These are phyloP conservation scores for Exophiala sp. DNA, from an alignment of 2,329 filamentous ascomycete genomes.

Conservation along the genomic window DNA sequence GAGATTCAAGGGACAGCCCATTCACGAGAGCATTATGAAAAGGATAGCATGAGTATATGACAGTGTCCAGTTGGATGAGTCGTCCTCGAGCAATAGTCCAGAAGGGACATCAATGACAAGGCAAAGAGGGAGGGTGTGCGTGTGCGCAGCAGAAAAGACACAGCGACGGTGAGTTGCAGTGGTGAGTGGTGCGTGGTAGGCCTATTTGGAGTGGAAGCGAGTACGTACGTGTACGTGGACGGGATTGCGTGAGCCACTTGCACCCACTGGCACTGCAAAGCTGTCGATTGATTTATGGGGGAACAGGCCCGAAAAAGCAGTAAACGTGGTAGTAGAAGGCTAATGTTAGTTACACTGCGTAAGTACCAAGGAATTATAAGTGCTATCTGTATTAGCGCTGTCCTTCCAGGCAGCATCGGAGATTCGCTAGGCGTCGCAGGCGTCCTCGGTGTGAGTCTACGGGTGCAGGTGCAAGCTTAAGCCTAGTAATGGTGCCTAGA, in stretches of 20 bases:
- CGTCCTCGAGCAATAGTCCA: not conserved
- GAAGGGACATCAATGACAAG: not conserved
- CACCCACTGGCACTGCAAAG: too few species aligned
- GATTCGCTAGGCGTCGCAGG: too few species aligned
- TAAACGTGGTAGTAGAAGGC: too few species aligned
- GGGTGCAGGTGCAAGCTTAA: too few species aligned
- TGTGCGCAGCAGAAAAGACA: not conserved
- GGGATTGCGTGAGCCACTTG: too few species aligned
- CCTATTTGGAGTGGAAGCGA: not conserved
- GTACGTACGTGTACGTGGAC: not conserved
- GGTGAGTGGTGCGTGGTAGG: not conserved
- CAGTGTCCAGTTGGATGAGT: not conserved
- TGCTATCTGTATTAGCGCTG: too few species aligned
- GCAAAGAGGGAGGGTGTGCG: not conserved
- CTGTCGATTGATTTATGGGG: not conserved
- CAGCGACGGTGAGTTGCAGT: not conserved
- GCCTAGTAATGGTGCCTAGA: too few species aligned
- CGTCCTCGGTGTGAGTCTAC: too few species aligned
- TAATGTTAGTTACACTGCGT: too few species aligned
- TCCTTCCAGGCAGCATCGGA: too few species aligned
- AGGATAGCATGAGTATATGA: not conserved
- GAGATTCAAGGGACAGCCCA: constrained; percentile 8
- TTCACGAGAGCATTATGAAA: not conserved
- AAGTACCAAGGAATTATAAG: too few species aligned
- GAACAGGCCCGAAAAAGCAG: not conserved